Base-by-base conservation (phyloP, 2,329 filamentous ascomycete genomes). In the Chlorencoelia australis region DNA sequence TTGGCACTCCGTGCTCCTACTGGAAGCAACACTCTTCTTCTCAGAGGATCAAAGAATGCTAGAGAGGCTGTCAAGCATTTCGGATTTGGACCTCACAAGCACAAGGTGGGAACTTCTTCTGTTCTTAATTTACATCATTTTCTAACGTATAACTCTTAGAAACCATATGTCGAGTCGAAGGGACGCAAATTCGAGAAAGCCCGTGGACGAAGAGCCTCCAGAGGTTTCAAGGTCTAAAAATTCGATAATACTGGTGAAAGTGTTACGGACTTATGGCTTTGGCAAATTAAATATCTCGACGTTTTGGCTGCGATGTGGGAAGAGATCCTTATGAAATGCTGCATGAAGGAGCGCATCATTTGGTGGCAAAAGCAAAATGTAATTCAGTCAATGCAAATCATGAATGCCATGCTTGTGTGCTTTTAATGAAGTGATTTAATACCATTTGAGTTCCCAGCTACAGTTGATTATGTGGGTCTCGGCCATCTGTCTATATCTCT, bases 161-260 rank as follows among this genome's bases (percentile, higher is more conserved):
- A 95, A 79, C 89, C 89, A 56, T 84, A 94, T 58, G 77, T 98
- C 61, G 77, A 86, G 69, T 94, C 86, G 75, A 98, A 98, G 84
- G 93, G 93, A 62, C 83, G 91, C 71, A 98, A 98, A 78, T 98
- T 98, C 75, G 93, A 98, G 82, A 78, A 79, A 61, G 91, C 88
- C 61, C 88, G 91, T 91, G 93, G 91, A 69, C 88, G 91, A 71
- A 93, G 91, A 82, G 76, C 87, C 66, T 96, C 88, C 60, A 79
- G 84, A 62, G 91, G 93, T 78, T 98, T 98, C 88, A 98, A 98
- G 87, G 91, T 98, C 65, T 98, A 94, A 85, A n/a, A n/a, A 65
- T 45, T 21, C 32, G 18, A 36, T 43, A 22, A 35, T 35, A 39
- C 21, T 39, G 33, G 33, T 38, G 37, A 39, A 42, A 15, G 31